Conservation (phyloP, 441 rosid species). For the Adansonia grandidieri region DNA sequence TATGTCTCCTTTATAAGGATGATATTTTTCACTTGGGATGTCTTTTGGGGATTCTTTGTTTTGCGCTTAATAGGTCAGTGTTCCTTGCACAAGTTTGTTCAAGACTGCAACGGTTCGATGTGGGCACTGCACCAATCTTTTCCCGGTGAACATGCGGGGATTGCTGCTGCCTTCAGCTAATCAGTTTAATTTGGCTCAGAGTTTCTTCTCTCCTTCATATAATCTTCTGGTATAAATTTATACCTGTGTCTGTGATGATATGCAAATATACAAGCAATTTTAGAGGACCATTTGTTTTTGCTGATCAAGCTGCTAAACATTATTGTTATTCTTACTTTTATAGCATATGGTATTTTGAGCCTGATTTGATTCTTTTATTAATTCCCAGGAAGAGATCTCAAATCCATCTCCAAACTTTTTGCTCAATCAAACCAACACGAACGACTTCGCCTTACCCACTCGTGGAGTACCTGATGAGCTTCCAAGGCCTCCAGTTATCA, state of each 20-base stretch:
- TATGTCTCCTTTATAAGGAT: no score
- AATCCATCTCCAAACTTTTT: conserved; percentile 40
- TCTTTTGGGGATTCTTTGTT: no score
- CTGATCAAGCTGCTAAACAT: no score
- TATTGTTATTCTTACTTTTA: no score
- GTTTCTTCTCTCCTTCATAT: no score
- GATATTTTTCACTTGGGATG: no score
- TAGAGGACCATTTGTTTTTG: no score
- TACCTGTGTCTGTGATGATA: no score
- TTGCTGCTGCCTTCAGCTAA: conserved; percentile 4
- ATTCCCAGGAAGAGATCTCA: conserved; percentile 38
- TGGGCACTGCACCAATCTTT: conserved; percentile 7
- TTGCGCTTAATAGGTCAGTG: neutral
- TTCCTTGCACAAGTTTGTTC: conserved; percentile 1
- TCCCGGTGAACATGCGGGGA: neutral
- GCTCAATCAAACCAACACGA: conserved; percentile 35
- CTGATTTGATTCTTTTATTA: no score
- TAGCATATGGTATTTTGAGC: no score
- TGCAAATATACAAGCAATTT: no score
- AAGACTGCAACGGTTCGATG: conserved; percentile 7
- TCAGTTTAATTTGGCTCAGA: neutral
- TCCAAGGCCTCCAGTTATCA: conserved; percentile 47
- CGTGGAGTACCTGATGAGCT: conserved; percentile 43
- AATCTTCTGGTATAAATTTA: no score
- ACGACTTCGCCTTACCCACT: conserved; percentile 32